Evolutionary conservation across 352 stramenopile genomes (phyloP), one percentile per base, ranked within the genome.

Genomic region (Phytopythium litorale): DNA sequence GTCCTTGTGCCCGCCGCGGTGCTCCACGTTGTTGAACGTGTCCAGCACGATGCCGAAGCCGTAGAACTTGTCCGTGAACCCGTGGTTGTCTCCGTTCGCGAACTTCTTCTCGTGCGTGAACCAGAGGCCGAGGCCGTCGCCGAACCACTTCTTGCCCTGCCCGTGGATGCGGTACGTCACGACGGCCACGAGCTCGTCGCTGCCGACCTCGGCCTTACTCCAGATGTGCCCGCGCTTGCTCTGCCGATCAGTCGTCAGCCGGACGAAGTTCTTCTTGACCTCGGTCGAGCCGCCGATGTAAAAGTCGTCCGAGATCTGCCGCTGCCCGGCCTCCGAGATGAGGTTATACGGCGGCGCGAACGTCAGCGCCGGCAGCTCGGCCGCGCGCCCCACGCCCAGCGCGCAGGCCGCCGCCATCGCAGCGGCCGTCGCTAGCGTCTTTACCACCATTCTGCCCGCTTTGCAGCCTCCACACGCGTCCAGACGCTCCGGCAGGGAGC

Each of bases 241-340:
- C 71, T 93, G 84, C 46, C 84, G 81, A 63, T 93, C 84, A 4
- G 84, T 69, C 33, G 84, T 93, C 45, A 93, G 72, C 49, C 84
- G 84, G 54, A 93, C 82, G 60, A 93, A 93, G 68, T 87, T 91
- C 63, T 87, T 87, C 70, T 88, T 89, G 53, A 93, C 81, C 48
- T 91, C 81, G 23, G 81, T 83, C 9, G 72, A 74, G 28, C 85
- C 85, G 48, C 83, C 80, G 35, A 72, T 63, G n/a, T 69, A 53
- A 37, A 89, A 77, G 55, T 73, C 50, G 51, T 86, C 75, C 58
- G 72, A 84, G 58, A 94, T 78, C 68, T 85, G 62, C 28, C 85
- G 83, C 43, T 75, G 70, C 49, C 83, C 83, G 23, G 79, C 52
- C 37, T 60, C 61, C 66, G 84, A 72, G 21, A 92, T 71, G 40